Base-by-base conservation (phyloP, 495 filamentous ascomycete species). In the Aspergillus sclerotioniger region DNA sequence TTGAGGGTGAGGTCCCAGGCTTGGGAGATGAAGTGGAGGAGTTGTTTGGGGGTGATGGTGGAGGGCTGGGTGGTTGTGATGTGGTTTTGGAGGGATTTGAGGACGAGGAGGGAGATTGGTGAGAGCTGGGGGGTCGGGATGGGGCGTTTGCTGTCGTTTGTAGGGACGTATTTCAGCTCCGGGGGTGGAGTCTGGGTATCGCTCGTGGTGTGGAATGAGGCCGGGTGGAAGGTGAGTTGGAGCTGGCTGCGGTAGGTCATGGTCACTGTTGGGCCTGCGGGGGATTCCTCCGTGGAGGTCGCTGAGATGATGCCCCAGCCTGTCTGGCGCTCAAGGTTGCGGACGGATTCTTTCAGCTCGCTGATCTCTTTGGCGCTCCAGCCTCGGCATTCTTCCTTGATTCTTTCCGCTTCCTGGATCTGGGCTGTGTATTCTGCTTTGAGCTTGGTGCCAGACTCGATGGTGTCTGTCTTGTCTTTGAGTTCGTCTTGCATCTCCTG, bases 371-470 rank as follows among this genome's bases (percentile, higher is more conserved):
- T 82, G 29, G 85, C 80, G 58, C 85, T 94, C 89, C 92, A 96
- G 19, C 94, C 92, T 16, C 92, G 83, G 68, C 88, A 96, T 63
- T 94, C 86, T 68, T 96, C 90, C 60, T 87, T 84, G 35, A 95
- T 77, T 55, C 85, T 86, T 65, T 97, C 91, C 0, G 93, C 91
- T 62, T 92, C 87, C 53, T 83, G 79, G 54, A 96, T 97, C 32
- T 92, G 90, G 5, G 81, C 80, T 17, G 83, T 59, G 63, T 77
- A 92, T 62, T 85, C 79, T 55, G 86, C 75, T 64, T 91, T 93
- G 59, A 81, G 80, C 63, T 85, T 83, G 5, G 79, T 69, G 15
- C 85, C 75, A 8, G 78, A 72, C 53, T 82, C 80, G 20, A 92
- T 83, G 20, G 71, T 75, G 10, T 80, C 70, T 56, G 86, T 86